phyloP scores from a whole-genome alignment of 306 rosid genomes.

The Rosa multiflora region DNA sequence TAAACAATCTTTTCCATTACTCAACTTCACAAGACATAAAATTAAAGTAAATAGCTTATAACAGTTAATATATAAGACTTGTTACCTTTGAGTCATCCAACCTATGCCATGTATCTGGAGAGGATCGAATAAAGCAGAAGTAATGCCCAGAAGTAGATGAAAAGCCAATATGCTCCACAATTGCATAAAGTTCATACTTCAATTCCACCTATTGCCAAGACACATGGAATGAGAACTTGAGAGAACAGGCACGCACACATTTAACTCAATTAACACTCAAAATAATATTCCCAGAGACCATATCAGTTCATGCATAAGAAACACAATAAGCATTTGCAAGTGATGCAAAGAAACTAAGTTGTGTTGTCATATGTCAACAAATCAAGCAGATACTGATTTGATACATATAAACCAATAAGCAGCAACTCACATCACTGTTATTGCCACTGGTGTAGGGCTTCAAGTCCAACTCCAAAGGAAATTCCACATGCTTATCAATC shows the following conservation, averaged over 20 bases:
- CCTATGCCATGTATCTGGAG: constrained; percentile 73
- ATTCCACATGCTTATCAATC: constrained; percentile 72
- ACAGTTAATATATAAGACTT: background rate
- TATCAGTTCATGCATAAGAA: background rate
- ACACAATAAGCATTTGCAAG: background rate
- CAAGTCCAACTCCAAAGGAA: constrained; percentile 81
- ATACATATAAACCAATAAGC: constrained; percentile 3
- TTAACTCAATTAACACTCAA: background rate
- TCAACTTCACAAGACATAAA: background rate
- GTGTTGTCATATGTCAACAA: background rate
- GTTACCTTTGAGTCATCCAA: constrained; percentile 81
- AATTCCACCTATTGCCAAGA: constrained; percentile 44
- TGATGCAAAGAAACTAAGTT: background rate
- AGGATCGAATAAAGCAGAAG: constrained; percentile 72
- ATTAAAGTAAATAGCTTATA: background rate
- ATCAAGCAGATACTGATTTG: background rate
- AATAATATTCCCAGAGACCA: background rate
- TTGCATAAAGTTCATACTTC: constrained; percentile 79
- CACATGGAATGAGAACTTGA: constrained; percentile 14
- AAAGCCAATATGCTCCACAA: constrained; percentile 72
- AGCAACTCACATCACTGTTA: constrained; percentile 47
- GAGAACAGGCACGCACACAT: constrained; percentile 4
- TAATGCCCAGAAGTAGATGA: constrained; percentile 81
- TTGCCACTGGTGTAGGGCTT: constrained; percentile 48
- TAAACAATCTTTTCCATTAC: background rate